phyloP scores from a whole-genome alignment of 768 basidiomycete genomes.

The Hypholoma sublateritium region DNA sequence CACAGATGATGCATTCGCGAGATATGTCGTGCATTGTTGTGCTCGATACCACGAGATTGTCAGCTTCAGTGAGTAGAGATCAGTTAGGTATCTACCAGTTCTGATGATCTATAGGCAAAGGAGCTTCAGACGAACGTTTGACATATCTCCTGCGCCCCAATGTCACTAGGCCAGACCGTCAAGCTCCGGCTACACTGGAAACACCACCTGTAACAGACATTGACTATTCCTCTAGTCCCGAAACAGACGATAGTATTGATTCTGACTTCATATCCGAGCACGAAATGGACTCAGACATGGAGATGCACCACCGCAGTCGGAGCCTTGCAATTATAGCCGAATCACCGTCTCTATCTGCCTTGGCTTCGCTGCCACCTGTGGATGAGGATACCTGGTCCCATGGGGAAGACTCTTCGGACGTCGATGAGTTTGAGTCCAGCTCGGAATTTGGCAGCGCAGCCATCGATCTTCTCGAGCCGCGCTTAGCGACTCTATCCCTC shows the following conservation, averaged over 20 bases:
- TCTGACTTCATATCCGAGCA: conserved; percentile 53
- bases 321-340: conserved; percentile 27
- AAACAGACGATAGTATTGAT: conserved; percentile 46
- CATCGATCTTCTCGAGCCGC: conserved; percentile 21
- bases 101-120: conserved; percentile 47
- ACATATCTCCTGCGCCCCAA: conserved; percentile 84
- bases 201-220: conserved; percentile 77
- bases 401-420: conserved; percentile 16
- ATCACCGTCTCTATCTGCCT: conserved; percentile 8
- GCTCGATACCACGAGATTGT: conserved; percentile 79
- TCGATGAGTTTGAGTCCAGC: conserved; percentile 24
- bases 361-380: conserved; percentile 23
- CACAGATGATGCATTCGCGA: conserved; percentile 66
- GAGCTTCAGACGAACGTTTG: conserved; percentile 55
- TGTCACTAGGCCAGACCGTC: conserved; percentile 56
- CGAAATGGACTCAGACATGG: conserved; percentile 47
- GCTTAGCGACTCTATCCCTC: conserved; percentile 14
- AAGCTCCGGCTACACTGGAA: conserved; percentile 43
- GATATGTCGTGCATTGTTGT: conserved; percentile 82
- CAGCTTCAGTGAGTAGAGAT: conserved; percentile 68
- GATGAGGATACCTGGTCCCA: conserved; percentile 26
- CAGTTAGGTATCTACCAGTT: neutral
- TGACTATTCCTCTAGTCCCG: conserved; percentile 50
- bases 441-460: conserved; percentile 23
- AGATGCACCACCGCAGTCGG: conserved; percentile 36